Evolutionary conservation across 2,329 filamentous ascomycete species (phyloP), one percentile per base, ranked within the genome.

Genomic region (Byssochlamys sp.): DNA sequence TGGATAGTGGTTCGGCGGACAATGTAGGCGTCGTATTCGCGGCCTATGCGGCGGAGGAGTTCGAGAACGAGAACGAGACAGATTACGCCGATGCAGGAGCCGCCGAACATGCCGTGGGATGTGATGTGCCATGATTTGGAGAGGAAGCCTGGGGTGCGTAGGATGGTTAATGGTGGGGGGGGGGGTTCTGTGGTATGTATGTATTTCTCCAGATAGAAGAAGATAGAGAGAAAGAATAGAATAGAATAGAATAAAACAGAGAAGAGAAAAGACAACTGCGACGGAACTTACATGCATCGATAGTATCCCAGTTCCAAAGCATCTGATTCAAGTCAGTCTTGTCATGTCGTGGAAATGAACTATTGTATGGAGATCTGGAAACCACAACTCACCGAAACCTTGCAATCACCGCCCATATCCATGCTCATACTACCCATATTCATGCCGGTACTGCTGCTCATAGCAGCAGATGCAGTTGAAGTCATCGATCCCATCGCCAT

Each of bases 281-380:
- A 56, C 25, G 10, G 33, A 11, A 52, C 62, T 48, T 65, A 70
- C 78, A 90, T 24, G 85, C 74, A 68, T 88, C 84, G 68, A 88
- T 76, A 2, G 85, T 87, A 70, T 88, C 79, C 86, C 86, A 89
- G 71, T 90, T 91, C 86, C 87, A 90, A 48, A 89, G 77, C 88
- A 90, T 91, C 86, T 89, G 10, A 48, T 29, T 12, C 48, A 29
- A 9, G 49, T 56, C 49, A 61, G 39, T 19, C n/a, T 39, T 45
- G 14, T 1, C 1, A 45, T 45, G 19, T 45, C 39, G 19, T 45
- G n/a, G 25, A 56, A 53, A 53, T 51, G n/a, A 26, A 25, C n/a
- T n/a, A 19, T 31, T 7, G 7, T 14, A 9, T 24, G 31, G 49
- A n/a, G 24, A 14, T 39, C 28, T 4, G 26, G 26, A 56, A 9